Base-by-base conservation (phyloP, 257 asterid genomes). In the Nicotiana sylvestris region DNA sequence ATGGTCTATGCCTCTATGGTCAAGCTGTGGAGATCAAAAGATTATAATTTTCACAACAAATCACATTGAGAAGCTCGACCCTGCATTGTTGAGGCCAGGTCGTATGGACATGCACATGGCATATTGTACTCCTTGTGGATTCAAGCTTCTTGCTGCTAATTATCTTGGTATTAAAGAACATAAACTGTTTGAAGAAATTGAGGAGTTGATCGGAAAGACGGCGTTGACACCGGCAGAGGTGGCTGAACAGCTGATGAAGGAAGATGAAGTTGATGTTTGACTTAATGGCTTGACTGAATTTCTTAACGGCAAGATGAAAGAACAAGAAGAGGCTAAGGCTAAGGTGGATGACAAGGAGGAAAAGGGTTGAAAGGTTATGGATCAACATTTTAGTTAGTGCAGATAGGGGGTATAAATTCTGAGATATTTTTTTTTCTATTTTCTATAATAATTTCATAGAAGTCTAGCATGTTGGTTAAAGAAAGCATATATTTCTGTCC, bases 21-120 rank as follows among this genome's bases (percentile, higher is more conserved):
- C 97, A 12, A 90, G 96, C 61, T 88, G 95, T 17, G 96, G 96
- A 0, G 95, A 89, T 17, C 90, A 92, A 69, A 85, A 96, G 69
- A 89, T 90, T 60, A 91, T 92, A 62, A 86, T 91, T 6, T 92
- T 92, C 91, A 91, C 95, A 0, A 92, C 92, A 4, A 92, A 92
- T 74, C 93, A 91, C 86, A 39, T 86, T 0, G 95, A 92, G 17
- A 90, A 89, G 83, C 88, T 92, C 2, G 97, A 93, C 68, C 91
- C 94, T 4, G 95, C 97, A 0, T 61, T 92, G 51, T 77, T 92
- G 18, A 89, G 96, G 3, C 92, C 98, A 0, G 96, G 97, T 3
- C 86, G 96, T 0, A 91, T 92, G 97, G 97, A 93, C 76, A 86
- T 91, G 77, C 98, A 91, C 83, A 85, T 93, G 92, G 89, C 98